phyloP scores from a whole-genome alignment of 345 rosid species.

The Eucalyptus regnans region DNA sequence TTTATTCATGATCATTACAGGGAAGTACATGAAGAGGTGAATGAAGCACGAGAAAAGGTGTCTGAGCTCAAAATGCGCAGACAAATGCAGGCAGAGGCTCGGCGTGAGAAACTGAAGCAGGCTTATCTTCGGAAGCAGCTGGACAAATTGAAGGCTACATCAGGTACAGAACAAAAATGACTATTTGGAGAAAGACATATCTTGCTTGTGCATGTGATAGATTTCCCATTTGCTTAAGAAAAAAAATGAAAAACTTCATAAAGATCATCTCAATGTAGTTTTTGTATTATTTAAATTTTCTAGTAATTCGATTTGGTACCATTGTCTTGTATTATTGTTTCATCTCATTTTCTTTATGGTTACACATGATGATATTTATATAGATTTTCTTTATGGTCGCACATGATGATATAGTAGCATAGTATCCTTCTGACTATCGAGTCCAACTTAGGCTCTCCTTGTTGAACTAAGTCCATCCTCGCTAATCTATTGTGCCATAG shows the following conservation, averaged over 20 bases:
- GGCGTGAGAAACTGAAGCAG: constrained; percentile 72
- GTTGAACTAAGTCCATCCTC: background rate
- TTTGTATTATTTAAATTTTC: background rate
- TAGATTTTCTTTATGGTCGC: background rate
- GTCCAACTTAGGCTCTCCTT: background rate
- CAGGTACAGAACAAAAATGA: constrained; percentile 3
- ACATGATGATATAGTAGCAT: background rate
- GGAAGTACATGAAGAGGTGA: constrained; percentile 90
- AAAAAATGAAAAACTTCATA: background rate
- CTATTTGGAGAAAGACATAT: background rate
- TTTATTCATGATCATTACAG: constrained; percentile 11
- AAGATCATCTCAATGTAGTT: background rate
- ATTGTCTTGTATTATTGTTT: background rate
- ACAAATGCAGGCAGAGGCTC: constrained; percentile 64
- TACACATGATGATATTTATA: background rate
- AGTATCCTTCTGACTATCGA: background rate
- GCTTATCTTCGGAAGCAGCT: constrained; percentile 79
- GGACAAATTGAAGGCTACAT: constrained; percentile 68
- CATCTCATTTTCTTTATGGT: background rate
- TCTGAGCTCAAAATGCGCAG: constrained; percentile 58
- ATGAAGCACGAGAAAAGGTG: constrained; percentile 68
- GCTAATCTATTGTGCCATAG: background rate
- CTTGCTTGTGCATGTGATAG: background rate
- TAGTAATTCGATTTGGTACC: background rate
- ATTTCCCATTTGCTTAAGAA: background rate